phyloP scores from a whole-genome alignment of 768 basidiomycete genomes.

The Glaciozyma antarctica region DNA sequence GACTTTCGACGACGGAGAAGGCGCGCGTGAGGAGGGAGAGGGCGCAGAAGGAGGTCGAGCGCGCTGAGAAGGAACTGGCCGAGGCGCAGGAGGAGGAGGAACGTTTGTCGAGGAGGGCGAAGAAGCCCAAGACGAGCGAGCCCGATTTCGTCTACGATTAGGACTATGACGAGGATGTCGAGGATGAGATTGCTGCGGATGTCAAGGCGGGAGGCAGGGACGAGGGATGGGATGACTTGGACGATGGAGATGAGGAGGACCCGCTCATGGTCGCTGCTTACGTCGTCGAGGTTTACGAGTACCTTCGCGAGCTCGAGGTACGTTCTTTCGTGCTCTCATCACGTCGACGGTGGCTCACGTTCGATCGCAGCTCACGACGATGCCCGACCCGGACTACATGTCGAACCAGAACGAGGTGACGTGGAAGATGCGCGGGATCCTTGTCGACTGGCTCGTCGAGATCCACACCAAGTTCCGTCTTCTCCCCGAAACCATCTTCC shows the following conservation, averaged over 20 bases:
- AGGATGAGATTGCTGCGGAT: constrained; percentile 30
- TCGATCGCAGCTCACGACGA: constrained; percentile 53
- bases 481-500: constrained; percentile 81
- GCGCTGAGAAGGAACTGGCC: constrained; percentile 14
- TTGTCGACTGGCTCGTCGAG: constrained; percentile 89
- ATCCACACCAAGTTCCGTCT: constrained; percentile 78
- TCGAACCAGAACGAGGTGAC: constrained; percentile 63
- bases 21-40: constrained; percentile 23
- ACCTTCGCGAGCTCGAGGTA: constrained; percentile 79
- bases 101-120: constrained; percentile 34
- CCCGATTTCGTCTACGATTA: constrained; percentile 38
- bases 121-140: constrained; percentile 36
- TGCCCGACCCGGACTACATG: constrained; percentile 82
- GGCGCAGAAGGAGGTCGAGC: constrained; percentile 21
- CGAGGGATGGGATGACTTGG: constrained; percentile 74
- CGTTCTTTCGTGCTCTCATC: constrained; percentile 25
- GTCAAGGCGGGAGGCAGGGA: constrained; percentile 44
- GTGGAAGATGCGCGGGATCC: constrained; percentile 80
- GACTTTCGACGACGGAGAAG: constrained; percentile 10
- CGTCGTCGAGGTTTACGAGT: constrained; percentile 83
- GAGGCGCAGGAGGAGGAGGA: constrained; percentile 32
- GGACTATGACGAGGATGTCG: constrained; percentile 38
- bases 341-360: neutral
- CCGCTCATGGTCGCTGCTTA: constrained; percentile 97
- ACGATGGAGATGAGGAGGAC: constrained; percentile 82